phyloP scores from a whole-genome alignment of 495 filamentous ascomycete species.

The Beverwykella pulmonaria region DNA sequence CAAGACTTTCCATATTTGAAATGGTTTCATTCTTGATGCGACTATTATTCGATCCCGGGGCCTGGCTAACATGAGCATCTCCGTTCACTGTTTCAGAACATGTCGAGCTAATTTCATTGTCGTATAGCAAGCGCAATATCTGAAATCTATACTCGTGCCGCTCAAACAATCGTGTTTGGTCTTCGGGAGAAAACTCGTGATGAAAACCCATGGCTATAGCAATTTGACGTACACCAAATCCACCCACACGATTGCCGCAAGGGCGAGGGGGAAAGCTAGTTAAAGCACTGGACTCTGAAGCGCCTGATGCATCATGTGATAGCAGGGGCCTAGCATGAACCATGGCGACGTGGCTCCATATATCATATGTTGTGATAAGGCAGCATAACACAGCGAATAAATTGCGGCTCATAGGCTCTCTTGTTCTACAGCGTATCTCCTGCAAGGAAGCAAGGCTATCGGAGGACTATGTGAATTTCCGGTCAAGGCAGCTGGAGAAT shows the following conservation, averaged over 20 bases:
- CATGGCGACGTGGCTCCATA: too few species aligned
- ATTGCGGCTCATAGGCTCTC: too few species aligned
- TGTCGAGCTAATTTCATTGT: not conserved
- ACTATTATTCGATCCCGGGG: not conserved
- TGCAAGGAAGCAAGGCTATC: too few species aligned
- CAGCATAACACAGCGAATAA: too few species aligned
- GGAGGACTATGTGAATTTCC: too few species aligned
- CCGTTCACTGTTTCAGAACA: not conserved
- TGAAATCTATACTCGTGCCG: not conserved
- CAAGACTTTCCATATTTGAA: not conserved
- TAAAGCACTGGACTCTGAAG: not conserved
- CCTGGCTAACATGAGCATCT: not conserved
- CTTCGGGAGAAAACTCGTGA: not conserved
- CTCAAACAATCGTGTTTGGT: not conserved
- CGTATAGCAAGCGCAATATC: not conserved
- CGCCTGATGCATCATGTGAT: too few species aligned
- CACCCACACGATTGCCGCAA: not conserved
- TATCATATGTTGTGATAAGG: too few species aligned
- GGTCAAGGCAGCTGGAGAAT: too few species aligned
- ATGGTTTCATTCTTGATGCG: not conserved
- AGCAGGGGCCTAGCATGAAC: too few species aligned
- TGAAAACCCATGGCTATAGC: not conserved
- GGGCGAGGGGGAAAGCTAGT: not conserved
- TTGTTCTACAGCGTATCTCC: too few species aligned
- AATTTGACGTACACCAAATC: not conserved